Evolutionary conservation across 1,284 basidiomycete genomes (phyloP), one percentile per base, ranked within the genome.

Genomic region (Papiliotrema flavescens): DNA sequence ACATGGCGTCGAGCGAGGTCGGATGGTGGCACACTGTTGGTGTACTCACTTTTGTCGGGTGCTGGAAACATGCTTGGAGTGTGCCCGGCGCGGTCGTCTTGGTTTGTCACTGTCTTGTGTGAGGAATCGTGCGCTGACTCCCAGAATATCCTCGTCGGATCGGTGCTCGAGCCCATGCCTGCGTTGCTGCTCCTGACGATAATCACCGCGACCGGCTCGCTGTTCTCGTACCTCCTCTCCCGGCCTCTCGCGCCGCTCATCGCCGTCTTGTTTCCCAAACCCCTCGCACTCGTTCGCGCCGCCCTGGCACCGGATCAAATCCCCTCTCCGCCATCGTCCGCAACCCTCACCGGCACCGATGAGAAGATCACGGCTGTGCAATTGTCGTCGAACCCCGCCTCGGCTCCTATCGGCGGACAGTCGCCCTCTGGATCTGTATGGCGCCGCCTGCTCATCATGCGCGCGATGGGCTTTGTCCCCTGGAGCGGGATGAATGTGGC

Each of bases 401-500:
- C 56, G 2, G 47, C 47, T 22, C 53, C 66, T 19, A 51, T 68
- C 37, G 70, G 67, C n/a, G 59, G 56, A 2, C 55, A 60, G 4
- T 60, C 61, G 22, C 28, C 28, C 5, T 56, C 58, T 15, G 66
- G 76, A 26, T 66, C 86, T 8, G 80, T 87, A 2, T 94, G 90
- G 91, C 85, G 90, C 35, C 84, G 90, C 34, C 78, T 94, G 47
- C 85, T 89, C 5, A 82, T 93, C 56, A 83, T 95, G 63, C 84
- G 90, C 43, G 84, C 93, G 50, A 83, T 93, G 69, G 90, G 91
- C 24, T 84, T 95, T 51, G 89, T 95, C 9, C 90, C 90, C 4
- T 95, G 90, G 90, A 90, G 88, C 51, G 91, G 89, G 52, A 90
- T 95, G 79, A 95, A 95, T 71, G 88, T 95, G 55, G 91, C 91